These are phyloP conservation scores for Monosporascus sp. DNA, from an alignment of 2,329 filamentous ascomycete genomes.

Conservation along the genomic window DNA sequence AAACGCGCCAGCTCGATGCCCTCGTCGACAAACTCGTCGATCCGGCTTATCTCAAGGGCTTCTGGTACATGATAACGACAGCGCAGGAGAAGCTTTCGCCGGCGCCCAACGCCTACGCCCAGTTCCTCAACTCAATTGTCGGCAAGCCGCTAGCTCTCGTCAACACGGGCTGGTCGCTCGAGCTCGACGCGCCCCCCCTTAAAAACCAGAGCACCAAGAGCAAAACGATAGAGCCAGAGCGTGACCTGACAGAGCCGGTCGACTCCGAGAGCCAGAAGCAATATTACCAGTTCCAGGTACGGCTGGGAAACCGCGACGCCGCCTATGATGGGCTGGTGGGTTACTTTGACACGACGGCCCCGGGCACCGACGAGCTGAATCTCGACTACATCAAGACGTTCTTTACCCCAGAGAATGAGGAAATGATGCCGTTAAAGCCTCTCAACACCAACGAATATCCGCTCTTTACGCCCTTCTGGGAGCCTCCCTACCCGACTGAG, in stretches of 20 bases:
- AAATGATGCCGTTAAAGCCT: too few species aligned
- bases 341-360: constrained; percentile 26
- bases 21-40: constrained; percentile 19
- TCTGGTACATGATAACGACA: constrained; percentile 31
- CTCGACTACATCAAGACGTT: too few species aligned
- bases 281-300: constrained; percentile 29
- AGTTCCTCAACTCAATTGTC: constrained; percentile 29
- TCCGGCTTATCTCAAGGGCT: constrained; percentile 22
- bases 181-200: constrained; percentile 21
- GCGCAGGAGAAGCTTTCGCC: constrained; percentile 18
- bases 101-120: constrained; percentile 30
- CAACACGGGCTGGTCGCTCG: constrained; percentile 33
- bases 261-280: background rate
- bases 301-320: constrained; percentile 29
- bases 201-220: constrained; percentile 15
- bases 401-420: background rate
- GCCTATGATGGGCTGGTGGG: constrained; percentile 34
- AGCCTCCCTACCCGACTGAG: background rate
- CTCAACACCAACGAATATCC: constrained; percentile 14
- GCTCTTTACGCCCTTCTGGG: constrained; percentile 19
- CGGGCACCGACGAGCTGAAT: background rate
- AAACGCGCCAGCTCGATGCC: constrained; percentile 22
- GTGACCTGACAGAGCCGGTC: background rate
- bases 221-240: background rate
- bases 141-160: constrained; percentile 37